A percentile compares a stretch with the other conserved stretches of the same genome.
These are phyloP conservation scores for Lomentospora prolificans DNA, from an alignment of 2,329 filamentous ascomycete genomes.

Conservation along the genomic window DNA sequence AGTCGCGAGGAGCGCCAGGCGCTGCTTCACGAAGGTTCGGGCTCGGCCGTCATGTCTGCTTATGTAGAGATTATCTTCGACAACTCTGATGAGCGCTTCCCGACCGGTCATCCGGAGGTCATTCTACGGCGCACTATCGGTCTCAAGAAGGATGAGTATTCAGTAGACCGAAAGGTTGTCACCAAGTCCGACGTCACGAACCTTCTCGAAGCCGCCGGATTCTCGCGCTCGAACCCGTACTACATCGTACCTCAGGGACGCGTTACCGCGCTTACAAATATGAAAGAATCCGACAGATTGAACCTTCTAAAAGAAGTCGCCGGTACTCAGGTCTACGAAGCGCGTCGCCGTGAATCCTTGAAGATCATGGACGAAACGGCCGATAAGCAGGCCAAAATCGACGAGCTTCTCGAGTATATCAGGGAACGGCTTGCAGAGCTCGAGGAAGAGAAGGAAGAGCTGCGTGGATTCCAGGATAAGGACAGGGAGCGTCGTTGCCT, in stretches of 20 bases:
- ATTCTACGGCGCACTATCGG: slow-evolving; percentile 90
- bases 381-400: slow-evolving; percentile 89
- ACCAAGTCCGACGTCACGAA: slow-evolving; percentile 94
- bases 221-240: slow-evolving; percentile 95
- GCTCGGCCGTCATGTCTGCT: slow-evolving; percentile 97
- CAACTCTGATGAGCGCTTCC: slow-evolving; percentile 92
- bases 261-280: slow-evolving; percentile 92
- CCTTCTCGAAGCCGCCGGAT: slow-evolving; percentile 88
- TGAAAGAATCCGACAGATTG: slow-evolving; percentile 90
- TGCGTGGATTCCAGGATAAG: slow-evolving; percentile 88
- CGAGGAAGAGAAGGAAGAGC: slow-evolving; percentile 94
- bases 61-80: slow-evolving; percentile 99
- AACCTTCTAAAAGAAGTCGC: slow-evolving; percentile 95
- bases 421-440: slow-evolving; percentile 80
- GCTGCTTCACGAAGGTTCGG: slow-evolving; percentile 94
- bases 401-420: slow-evolving; percentile 84
- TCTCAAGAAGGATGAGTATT: slow-evolving; percentile 97
- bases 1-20: slow-evolving; percentile 91
- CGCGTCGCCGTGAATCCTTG: slow-evolving; percentile 77
- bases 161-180: slow-evolving; percentile 90
- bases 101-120: slow-evolving; percentile 83
- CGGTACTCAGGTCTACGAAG: slow-evolving; percentile 93
- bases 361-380: slow-evolving; percentile 97
- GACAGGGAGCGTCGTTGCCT: slow-evolving; percentile 85
- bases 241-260: slow-evolving; percentile 98